A percentile compares a stretch with the other conserved stretches of the same genome.
phyloP scores from a whole-genome alignment of 768 basidiomycete species.

The Rhodotorula paludigena region DNA sequence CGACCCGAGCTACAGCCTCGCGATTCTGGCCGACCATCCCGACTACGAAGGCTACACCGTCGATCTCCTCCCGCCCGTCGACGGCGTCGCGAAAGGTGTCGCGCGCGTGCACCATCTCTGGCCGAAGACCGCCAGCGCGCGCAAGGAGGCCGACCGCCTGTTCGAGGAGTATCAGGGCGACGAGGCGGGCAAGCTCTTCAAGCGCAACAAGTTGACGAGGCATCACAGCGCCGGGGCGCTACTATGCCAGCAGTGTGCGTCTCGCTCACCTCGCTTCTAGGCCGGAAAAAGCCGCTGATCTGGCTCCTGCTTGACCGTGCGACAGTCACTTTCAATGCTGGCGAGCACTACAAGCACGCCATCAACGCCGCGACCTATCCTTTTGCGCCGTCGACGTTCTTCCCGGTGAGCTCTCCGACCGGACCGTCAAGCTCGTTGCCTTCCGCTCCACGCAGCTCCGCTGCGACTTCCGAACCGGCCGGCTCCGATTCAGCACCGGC shows the following conservation, averaged over 20 bases:
- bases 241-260: constrained; percentile 31
- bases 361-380: constrained; percentile 41
- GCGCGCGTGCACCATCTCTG: constrained; percentile 29
- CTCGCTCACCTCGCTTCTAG: neutral
- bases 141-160: constrained; percentile 4
- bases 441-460: too few relatives aligned
- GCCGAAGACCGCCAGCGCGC: neutral
- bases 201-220: constrained; percentile 9
- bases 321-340: constrained; percentile 25
- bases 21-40: too few relatives aligned
- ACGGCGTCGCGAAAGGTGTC: neutral
- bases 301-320: neutral
- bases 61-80: neutral
- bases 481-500: neutral
- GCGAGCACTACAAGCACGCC: constrained; percentile 40
- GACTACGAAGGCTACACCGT: constrained; percentile 8
- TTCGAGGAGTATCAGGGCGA: constrained; percentile 26
- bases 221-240: constrained; percentile 13
- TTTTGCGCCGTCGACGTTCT: constrained; percentile 25
- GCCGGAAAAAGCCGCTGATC: neutral
- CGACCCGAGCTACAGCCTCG: neutral
- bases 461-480: too few relatives aligned
- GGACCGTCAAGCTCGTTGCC: too few relatives aligned
- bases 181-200: constrained; percentile 18
- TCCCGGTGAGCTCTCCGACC: too few relatives aligned